Base-by-base conservation (phyloP, 2,329 filamentous ascomycete genomes). In the Chaetoscypha palmicola region DNA sequence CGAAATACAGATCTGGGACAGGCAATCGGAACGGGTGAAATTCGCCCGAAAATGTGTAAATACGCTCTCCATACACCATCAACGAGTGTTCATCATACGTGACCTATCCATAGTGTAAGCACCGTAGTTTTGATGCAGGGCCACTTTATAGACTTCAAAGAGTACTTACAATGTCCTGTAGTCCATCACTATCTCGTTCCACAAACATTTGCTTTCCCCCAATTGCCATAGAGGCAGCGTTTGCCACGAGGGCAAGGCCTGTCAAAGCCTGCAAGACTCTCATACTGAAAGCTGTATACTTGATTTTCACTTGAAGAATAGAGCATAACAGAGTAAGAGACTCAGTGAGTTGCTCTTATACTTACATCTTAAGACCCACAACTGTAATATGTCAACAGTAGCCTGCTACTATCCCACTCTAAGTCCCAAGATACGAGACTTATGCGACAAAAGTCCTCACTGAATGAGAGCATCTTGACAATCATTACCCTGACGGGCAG, bases 51-150 rank as follows among this genome's bases (percentile, higher is more conserved):
- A 77, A 83, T 23, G 83, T 64, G 57, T 81, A 72, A 39, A 83
- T 62, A 19, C 78, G 68, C 59, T 83, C 75, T 12, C 79, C 79
- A 55, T 75, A 68, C 39, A 83, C 69, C 51, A 76, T 77, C 7
- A 83, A 62, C 2, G 78, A 80, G 50, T 81, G 68, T 47, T 79
- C 70, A 58, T 83, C 79, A 72, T 77, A 83, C 23, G 76, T 81
- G 19, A 79, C 72, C 59, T 61, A 33, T 14, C n/a, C n/a, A n/a
- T n/a, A n/a, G n/a, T n/a, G n/a, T n/a, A n/a, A n/a, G n/a, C n/a
- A n/a, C n/a, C n/a, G n/a, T n/a, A n/a, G n/a, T n/a, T n/a, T 12
- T 39, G 2, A 5, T 4, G 3, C 21, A 20, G 2, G 35, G 2
- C 3, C 14, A 12, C 17, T 37, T 20, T 17, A 37, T 42, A 22